A percentile compares a stretch with the other conserved stretches of the same genome.
phyloP scores from a whole-genome alignment of 495 filamentous ascomycete species.

The Penicilliopsis zonata region DNA sequence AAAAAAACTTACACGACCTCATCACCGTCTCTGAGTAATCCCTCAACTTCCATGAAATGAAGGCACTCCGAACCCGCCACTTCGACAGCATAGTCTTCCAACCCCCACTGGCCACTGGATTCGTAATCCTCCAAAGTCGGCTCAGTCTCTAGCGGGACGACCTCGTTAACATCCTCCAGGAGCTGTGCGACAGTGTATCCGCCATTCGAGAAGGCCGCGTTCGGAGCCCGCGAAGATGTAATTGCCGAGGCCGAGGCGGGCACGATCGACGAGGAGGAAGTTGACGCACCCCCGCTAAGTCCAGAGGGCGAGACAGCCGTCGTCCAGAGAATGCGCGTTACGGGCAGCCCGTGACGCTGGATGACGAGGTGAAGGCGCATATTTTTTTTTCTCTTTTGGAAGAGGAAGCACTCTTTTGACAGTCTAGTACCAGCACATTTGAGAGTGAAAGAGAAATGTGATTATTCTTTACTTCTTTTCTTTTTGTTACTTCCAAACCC shows the following conservation, averaged over 20 bases:
- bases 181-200: constrained; percentile 67
- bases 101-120: constrained; percentile 54
- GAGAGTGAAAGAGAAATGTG: too few species aligned
- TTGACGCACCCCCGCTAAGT: constrained; percentile 15
- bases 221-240: constrained; percentile 25
- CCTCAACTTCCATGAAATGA: constrained; percentile 66
- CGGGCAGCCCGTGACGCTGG: constrained; percentile 67
- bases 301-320: constrained; percentile 22
- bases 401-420: too few species aligned
- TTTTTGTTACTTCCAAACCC: too few species aligned
- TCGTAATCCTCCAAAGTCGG: constrained; percentile 23
- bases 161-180: constrained; percentile 70
- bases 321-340: constrained; percentile 65
- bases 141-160: constrained; percentile 70
- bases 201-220: constrained; percentile 37
- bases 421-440: too few species aligned
- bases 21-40: constrained; percentile 70
- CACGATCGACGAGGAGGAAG: constrained; percentile 8
- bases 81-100: constrained; percentile 90
- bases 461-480: too few species aligned
- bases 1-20: constrained; percentile 55
- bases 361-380: constrained; percentile 81
- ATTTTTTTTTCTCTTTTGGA: too few species aligned
- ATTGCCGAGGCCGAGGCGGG: constrained; percentile 22
- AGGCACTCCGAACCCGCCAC: constrained; percentile 76